These are phyloP conservation scores for Agaricus bisporus DNA, from an alignment of 768 basidiomycete species.

Conservation along the genomic window DNA sequence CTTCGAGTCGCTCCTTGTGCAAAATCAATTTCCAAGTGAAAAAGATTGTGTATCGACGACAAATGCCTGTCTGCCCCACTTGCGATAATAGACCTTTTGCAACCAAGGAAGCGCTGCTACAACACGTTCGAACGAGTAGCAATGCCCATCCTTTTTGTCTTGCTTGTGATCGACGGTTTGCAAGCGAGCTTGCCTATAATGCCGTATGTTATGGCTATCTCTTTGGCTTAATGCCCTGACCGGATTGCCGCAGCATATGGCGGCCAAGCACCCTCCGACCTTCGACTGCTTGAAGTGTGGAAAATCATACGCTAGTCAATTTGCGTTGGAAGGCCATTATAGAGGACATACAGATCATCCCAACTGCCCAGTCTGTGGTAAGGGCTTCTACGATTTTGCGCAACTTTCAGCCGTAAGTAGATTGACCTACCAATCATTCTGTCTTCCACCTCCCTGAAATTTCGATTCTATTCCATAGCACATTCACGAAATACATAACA, in stretches of 20 bases:
- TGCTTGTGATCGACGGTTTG: constrained; percentile 29
- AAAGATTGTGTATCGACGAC: constrained; percentile 2
- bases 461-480: constrained; percentile 25
- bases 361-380: constrained; percentile 37
- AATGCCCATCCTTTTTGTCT: constrained; percentile 29
- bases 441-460: not conserved
- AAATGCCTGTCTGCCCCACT: constrained; percentile 30
- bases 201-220: constrained; percentile 23
- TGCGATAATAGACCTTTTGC: constrained; percentile 28
- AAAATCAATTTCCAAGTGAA: not conserved
- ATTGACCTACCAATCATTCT: not conserved
- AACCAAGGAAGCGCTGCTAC: constrained; percentile 32
- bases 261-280: constrained; percentile 36
- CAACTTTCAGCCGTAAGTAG: constrained; percentile 29
- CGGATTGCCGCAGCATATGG: constrained; percentile 27
- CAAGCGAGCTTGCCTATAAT: constrained; percentile 28
- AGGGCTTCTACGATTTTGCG: constrained; percentile 31
- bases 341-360: constrained; percentile 38
- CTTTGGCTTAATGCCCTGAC: constrained; percentile 1
- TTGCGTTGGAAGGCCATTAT: constrained; percentile 40
- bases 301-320: constrained; percentile 25
- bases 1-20: not conserved
- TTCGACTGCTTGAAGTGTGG: constrained; percentile 32
- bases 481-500: constrained; percentile 28
- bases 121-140: constrained; percentile 30